Base-by-base conservation (phyloP, 257 asterid species). In the Primulina tabacum region DNA sequence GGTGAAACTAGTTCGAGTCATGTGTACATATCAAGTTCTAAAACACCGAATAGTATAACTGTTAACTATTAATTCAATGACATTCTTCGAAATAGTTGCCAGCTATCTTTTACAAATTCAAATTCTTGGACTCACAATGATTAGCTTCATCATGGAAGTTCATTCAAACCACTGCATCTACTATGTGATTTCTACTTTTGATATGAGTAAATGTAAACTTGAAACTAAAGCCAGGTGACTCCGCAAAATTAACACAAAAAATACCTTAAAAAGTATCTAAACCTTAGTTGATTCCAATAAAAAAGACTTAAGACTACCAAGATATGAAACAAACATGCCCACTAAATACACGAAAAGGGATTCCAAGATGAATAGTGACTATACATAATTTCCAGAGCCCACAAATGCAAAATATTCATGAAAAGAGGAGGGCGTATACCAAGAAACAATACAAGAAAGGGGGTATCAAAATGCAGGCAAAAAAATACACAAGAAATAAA, bases 271-370 rank as follows among this genome's bases (percentile, higher is more conserved):
- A 16, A 26, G 50, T 34, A 29, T 35, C 67, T 3, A 5, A 34
- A 20, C 60, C 63, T 61, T n/a, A 58, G 58, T 14, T 21, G 58
- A 40, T 65, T 73, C 73, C 67, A 63, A 14, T 5, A 64, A 68
- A 3, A 55, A 29, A 38, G 16, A 69, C 28, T 56, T 12, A 18
- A 14, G 6, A 26, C 38, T 55, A 73, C n/a, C 20, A 24, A 32
- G 34, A 56, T 11, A 69, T 50, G 34, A 53, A 56, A 47, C 16
- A 16, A 35, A 35, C 26, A 62, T 1, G 11, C 60, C 60, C 18
- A n/a, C 55, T 18, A 37, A 34, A 59, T 56, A 35, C 56, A 64
- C 9, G 64, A 62, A 60, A 56, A n/a, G 2, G 53, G 38, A 6
- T 26, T 64, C 32, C 32, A 10, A 34, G 47, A 11, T 7, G 60